Conservation (phyloP, 192 early-diverging fungal species). For the Coemansia sp. region DNA sequence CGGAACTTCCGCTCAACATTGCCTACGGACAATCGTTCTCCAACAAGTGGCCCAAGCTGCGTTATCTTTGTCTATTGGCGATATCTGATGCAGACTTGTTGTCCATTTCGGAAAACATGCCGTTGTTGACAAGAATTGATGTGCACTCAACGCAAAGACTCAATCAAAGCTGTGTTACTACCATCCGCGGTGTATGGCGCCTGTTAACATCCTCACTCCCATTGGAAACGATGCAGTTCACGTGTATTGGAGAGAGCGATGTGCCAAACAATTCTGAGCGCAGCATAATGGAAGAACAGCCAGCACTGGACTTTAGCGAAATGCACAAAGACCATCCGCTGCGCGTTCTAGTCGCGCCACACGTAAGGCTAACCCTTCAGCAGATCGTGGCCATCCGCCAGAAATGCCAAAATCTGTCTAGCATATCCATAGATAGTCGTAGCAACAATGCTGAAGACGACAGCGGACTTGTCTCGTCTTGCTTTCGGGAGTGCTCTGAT, state of each 20-base stretch:
- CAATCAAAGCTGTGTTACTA: slow-evolving; percentile 2
- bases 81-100: slow-evolving; percentile 19
- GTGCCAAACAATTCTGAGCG: neutral
- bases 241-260: neutral
- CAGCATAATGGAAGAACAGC: neutral
- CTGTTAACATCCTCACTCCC: slow-evolving; percentile 21
- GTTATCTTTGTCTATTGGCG: slow-evolving; percentile 10
- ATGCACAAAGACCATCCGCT: slow-evolving; percentile 18
- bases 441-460: neutral
- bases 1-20: slow-evolving; percentile 16
- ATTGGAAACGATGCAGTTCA: slow-evolving; percentile 7
- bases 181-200: slow-evolving; percentile 17
- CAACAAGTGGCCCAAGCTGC: slow-evolving; percentile 27
- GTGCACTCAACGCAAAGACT: slow-evolving; percentile 9
- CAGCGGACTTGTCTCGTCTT: neutral
- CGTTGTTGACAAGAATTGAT: slow-evolving; percentile 12
- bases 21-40: slow-evolving; percentile 30
- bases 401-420: slow-evolving; percentile 14
- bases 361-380: slow-evolving; percentile 12
- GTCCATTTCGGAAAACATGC: slow-evolving; percentile 13
- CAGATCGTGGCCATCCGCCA: slow-evolving; percentile 24
- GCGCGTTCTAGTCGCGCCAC: slow-evolving; percentile 15
- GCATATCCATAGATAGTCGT: neutral
- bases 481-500: neutral
- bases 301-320: slow-evolving; percentile 8